phyloP scores from a whole-genome alignment of 1,284 basidiomycete genomes.

The Retiboletus fuscus region DNA sequence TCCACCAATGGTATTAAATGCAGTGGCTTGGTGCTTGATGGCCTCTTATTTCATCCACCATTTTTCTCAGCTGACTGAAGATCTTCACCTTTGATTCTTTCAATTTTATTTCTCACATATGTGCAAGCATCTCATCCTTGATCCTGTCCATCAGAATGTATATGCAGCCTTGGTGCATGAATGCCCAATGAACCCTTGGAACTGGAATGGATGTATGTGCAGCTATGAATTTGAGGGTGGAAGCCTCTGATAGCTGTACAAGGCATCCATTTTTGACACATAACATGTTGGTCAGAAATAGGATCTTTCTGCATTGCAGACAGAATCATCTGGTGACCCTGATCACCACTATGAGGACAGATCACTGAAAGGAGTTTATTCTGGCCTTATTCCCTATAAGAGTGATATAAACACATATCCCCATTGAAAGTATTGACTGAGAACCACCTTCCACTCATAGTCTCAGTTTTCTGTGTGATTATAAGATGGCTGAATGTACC shows the following conservation, averaged over 20 bases:
- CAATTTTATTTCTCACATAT: not conserved
- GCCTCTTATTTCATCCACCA: constrained; percentile 15
- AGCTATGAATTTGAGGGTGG: not conserved
- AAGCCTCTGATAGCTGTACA: constrained; percentile 1
- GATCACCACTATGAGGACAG: not conserved
- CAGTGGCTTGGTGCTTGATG: not conserved
- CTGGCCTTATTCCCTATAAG: not conserved
- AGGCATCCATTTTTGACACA: not conserved
- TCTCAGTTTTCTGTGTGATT: too few relatives aligned
- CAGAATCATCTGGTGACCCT: not conserved
- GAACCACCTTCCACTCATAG: too few relatives aligned
- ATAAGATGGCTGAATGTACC: too few relatives aligned
- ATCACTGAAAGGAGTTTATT: not conserved
- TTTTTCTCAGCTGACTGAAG: not conserved
- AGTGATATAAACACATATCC: too few relatives aligned
- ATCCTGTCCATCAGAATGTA: constrained; percentile 31
- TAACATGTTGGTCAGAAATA: not conserved
- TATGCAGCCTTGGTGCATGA: not conserved
- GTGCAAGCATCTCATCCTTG: not conserved
- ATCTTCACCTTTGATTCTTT: constrained; percentile 9
- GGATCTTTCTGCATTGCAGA: not conserved
- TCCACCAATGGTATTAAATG: constrained; percentile 7
- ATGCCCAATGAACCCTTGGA: constrained; percentile 20
- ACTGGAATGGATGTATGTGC: constrained; percentile 19
- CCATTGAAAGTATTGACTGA: too few relatives aligned